Evolutionary conservation across 768 basidiomycete genomes (phyloP), one percentile per base, ranked within the genome.

Genomic region (Tricholoma saponaceum): DNA sequence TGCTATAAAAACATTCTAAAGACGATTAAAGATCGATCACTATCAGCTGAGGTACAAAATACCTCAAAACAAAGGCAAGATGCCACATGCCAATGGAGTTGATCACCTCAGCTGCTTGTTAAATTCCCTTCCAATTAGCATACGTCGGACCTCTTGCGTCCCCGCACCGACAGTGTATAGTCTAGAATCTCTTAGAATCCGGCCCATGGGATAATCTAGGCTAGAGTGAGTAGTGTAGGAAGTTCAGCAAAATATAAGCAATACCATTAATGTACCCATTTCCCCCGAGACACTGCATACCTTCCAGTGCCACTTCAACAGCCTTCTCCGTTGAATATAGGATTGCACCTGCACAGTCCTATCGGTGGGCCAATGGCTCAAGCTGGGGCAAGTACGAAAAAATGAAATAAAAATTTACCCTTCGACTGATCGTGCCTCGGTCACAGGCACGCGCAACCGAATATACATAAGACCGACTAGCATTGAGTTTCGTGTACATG

Each of bases 331-430:
- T 94, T 18, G 93, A 91, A 72, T 95, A 96, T 46, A 98, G 68
- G 58, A 98, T 97, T 1, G 92, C 92, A 16, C 94, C 95, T 8
- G 95, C 95, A 64, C 95, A 98, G 67, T 98, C 95, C 93, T 95
- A 67, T 9, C 30, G 46, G 62, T 33, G 12, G 14, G 37, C n/a
- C 32, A 14, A 47, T 33, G 35, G 16, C n/a, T 50, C 47, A 50
- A 50, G 6, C 47, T 10, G 4, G 16, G 9, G 16, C 7, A 50
- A 30, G 26, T 30, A 10, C 23, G n/a, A n/a, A 23, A 12, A 14
- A 41, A 41, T 22, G 18, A 23, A 20, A 53, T 50, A 54, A 20
- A n/a, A 44, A 78, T 85, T 64, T 69, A 93, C 92, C 69, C 83
- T 75, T 63, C 91, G 81, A 70, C 91, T 93, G 60, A 92, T 76